These are phyloP conservation scores for Erigeron philadelphicus DNA, from an alignment of 140 eudicot genomes.

Conservation along the genomic window DNA sequence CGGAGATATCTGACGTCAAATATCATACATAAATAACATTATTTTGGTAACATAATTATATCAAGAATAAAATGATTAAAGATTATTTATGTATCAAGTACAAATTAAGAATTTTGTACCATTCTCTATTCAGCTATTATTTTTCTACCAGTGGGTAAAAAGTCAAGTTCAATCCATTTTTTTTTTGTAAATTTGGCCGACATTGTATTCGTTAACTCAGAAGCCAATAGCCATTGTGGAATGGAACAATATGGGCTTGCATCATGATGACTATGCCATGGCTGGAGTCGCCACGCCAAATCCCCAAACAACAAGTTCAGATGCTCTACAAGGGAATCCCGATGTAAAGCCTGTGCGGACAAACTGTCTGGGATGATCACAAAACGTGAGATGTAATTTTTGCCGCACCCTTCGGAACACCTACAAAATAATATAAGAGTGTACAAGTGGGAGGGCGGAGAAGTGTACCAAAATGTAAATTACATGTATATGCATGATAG, in stretches of 20 bases:
- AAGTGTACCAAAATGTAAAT: constrained; percentile 25
- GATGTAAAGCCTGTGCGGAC: constrained; percentile 33
- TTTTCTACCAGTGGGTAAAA: no score
- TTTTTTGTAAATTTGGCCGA: neutral
- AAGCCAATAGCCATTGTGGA: constrained; percentile 53
- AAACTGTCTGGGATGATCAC: constrained; percentile 20
- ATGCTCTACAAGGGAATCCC: constrained; percentile 36
- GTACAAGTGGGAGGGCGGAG: neutral
- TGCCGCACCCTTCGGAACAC: neutral
- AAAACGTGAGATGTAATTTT: constrained; percentile 12
- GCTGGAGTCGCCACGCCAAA: constrained; percentile 46
- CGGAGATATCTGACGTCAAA: no score
- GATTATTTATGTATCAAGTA: no score
- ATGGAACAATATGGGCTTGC: constrained; percentile 50
- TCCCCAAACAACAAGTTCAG: constrained; percentile 48
- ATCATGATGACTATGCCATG: constrained; percentile 40
- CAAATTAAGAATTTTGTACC: no score
- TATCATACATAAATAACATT: no score
- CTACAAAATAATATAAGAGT: neutral
- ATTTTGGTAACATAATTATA: no score
- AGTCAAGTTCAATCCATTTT: no score
- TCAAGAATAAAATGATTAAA: no score
- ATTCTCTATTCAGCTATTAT: no score
- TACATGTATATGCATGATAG: constrained; percentile 16
- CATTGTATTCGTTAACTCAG: constrained; percentile 38